Percentiles rank a stretch among this genome's conserved stretches.
phyloP scores from a whole-genome alignment of 306 rosid species.

The Cicer yamashitae region DNA sequence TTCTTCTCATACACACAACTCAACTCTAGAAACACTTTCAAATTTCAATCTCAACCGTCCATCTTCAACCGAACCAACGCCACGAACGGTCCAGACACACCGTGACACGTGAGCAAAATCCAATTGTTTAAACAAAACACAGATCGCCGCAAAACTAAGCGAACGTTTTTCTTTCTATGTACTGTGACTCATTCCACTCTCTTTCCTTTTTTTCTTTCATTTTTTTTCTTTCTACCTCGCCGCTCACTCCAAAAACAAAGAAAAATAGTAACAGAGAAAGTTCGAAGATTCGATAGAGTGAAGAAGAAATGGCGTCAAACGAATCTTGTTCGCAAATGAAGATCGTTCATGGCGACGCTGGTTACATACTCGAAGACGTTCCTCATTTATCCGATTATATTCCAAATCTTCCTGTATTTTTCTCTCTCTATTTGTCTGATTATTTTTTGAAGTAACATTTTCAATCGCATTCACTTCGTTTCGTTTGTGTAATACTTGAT shows the following conservation, averaged over 20 bases:
- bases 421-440: background rate
- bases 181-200: conserved; percentile 5
- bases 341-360: conserved; percentile 59
- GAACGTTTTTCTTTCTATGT: background rate
- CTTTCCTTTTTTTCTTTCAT: background rate
- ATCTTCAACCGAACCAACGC: background rate
- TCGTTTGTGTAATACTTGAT: background rate
- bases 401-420: conserved; percentile 66
- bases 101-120: conserved; percentile 14
- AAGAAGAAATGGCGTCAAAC: conserved; percentile 49
- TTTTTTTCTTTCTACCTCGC: conserved; percentile 9
- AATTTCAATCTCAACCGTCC: conserved; percentile 26
- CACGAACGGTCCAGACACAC: conserved; percentile 32
- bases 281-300: background rate
- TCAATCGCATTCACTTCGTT: background rate
- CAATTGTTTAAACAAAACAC: conserved; percentile 13
- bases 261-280: background rate
- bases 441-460: background rate
- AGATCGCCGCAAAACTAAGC: conserved; percentile 31
- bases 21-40: background rate
- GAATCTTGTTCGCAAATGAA: conserved; percentile 49
- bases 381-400: conserved; percentile 83
- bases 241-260: background rate
- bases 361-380: conserved; percentile 85
- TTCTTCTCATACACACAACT: conserved; percentile 4